Evolutionary conservation across 306 rosid genomes (phyloP), one percentile per base, ranked within the genome.

Genomic region (Morella rubra): DNA sequence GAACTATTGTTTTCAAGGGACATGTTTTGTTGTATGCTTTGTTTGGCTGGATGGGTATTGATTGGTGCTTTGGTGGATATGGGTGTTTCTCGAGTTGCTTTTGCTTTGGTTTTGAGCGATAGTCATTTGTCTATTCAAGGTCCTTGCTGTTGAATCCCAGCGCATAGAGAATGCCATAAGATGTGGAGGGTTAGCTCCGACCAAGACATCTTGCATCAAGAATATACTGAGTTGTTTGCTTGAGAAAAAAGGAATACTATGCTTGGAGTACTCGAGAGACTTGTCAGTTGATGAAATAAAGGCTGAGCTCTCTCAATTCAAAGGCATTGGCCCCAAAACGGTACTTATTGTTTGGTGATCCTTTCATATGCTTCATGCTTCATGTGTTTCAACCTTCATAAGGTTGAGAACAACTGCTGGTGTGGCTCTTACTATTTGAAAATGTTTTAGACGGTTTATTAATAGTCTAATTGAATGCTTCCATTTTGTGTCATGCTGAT

Each of bases 271-370:
- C 85, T 77, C 91, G 84, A 84, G 84, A 46, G 83, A 83, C 44
- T 85, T 91, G 74, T 82, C 94, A 3, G 76, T 91, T 47, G 91
- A 83, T 65, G 82, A 93, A 83, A 76, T 89, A 69, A 91, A 93
- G 77, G 82, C 93, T 24, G 96, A 91, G 80, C 85, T 93, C 8
- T 87, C 94, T 6, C 85, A 80, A 82, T 90, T 91, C 88, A 93
- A 91, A 82, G 98, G 98, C 82, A 89, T 93, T 65, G 97, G 97
- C 69, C 96, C 98, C 64, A 93, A 93, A 82, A 90, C 98, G 61
- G 98, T 91, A 85, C 51, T 60, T 27, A 76, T 65, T 58, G 12
- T 75, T 81, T 20, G 85, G 12, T 77, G 18, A 45, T 69, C 20
- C 73, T 69, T 69, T 18, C 7, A 13, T 46, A 13, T 6, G 55